Evolutionary conservation across 768 basidiomycete species (phyloP).

Genomic region (Xanthoconium stramineum): DNA sequence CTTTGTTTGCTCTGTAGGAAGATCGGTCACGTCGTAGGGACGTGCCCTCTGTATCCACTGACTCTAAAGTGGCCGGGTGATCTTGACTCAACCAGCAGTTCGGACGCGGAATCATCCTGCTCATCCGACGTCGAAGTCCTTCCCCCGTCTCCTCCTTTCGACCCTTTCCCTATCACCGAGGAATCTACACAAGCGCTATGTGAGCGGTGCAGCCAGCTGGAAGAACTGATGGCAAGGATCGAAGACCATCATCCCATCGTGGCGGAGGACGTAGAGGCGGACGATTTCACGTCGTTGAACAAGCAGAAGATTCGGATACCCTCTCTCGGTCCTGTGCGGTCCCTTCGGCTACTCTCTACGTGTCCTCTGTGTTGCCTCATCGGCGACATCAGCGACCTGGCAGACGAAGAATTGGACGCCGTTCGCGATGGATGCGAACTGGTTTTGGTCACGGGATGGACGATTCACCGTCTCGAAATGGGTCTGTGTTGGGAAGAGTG

Average conservation of each 20-base stretch:
- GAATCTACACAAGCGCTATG: neutral
- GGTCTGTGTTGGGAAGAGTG: too few species aligned
- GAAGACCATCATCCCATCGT: constrained; percentile 1
- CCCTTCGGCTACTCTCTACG: too few species aligned
- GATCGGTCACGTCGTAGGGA: constrained; percentile 5
- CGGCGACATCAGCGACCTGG: too few species aligned
- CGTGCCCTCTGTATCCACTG: neutral
- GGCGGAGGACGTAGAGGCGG: neutral
- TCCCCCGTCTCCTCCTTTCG: neutral
- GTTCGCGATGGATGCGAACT: too few species aligned
- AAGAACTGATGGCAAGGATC: neutral
- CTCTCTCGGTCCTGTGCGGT: neutral
- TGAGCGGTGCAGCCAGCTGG: neutral
- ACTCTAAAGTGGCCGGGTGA: neutral
- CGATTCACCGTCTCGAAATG: too few species aligned
- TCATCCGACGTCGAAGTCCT: neutral
- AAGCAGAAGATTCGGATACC: constrained; percentile 3
- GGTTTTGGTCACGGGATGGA: too few species aligned
- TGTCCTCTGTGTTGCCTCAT: too few species aligned
- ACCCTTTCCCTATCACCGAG: neutral
- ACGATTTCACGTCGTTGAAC: neutral
- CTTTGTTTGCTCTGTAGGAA: constrained; percentile 13
- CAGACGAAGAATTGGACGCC: too few species aligned
- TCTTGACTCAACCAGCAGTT: neutral
- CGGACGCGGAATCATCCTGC: neutral